phyloP scores from a whole-genome alignment of 495 filamentous ascomycete genomes.

The Penicillium lividum region DNA sequence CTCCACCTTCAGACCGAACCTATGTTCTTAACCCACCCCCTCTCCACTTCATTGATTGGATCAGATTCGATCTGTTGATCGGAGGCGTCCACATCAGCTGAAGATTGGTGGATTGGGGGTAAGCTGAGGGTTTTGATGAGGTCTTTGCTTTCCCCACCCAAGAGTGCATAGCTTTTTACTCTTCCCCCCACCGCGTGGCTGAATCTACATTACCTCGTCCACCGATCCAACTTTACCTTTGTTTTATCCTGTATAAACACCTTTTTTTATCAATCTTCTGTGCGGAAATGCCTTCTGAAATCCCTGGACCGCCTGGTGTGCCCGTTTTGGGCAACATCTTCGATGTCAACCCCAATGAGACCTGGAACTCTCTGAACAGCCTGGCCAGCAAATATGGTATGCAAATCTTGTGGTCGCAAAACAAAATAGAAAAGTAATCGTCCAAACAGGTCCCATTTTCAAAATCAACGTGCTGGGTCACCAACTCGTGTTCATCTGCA shows the following conservation, averaged over 20 bases:
- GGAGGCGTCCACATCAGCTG: slow-evolving; percentile 17
- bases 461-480: slow-evolving; percentile 58
- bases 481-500: slow-evolving; percentile 53
- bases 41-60: slow-evolving; percentile 9
- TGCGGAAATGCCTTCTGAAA: slow-evolving; percentile 19
- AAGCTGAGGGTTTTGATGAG: slow-evolving; percentile 20
- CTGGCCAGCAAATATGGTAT: slow-evolving; percentile 65
- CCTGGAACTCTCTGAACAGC: slow-evolving; percentile 61
- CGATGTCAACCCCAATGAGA: slow-evolving; percentile 60
- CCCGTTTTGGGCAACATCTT: slow-evolving; percentile 70
- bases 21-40: slow-evolving; percentile 11
- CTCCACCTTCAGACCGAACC: slow-evolving; percentile 23
- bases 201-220: background rate
- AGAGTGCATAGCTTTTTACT: slow-evolving; percentile 1
- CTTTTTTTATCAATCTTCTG: slow-evolving; percentile 11
- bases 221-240: background rate
- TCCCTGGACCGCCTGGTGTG: slow-evolving; percentile 37
- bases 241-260: background rate
- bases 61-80: slow-evolving; percentile 28
- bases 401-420: background rate
- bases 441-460: slow-evolving; percentile 62
- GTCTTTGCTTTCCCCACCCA: slow-evolving; percentile 16
- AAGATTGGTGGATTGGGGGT: slow-evolving; percentile 14
- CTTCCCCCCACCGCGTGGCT: background rate
- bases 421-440: background rate